These are phyloP conservation scores for Onygenales sp. DNA, from an alignment of 2,329 filamentous ascomycete genomes.

Conservation along the genomic window DNA sequence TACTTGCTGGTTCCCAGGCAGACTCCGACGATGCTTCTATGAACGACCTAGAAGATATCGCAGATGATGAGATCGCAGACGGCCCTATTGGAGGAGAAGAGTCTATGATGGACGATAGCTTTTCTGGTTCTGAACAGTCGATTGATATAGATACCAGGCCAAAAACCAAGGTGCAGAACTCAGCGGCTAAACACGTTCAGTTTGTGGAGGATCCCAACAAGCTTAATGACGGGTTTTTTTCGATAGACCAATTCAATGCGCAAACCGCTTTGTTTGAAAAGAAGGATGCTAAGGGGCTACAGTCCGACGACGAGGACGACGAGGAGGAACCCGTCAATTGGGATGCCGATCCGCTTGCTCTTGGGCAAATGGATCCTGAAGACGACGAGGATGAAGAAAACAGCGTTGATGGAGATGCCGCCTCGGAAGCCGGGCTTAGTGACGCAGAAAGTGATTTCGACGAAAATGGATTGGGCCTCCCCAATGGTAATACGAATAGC, in stretches of 20 bases:
- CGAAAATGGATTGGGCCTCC: conserved; percentile 26
- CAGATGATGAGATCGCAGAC: neutral
- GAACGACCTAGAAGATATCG: neutral
- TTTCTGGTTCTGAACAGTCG: conserved; percentile 1
- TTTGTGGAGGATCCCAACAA: conserved; percentile 61
- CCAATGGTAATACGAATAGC: conserved; percentile 62
- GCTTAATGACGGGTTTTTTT: conserved; percentile 96
- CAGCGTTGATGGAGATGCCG: conserved; percentile 39
- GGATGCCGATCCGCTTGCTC: conserved; percentile 62
- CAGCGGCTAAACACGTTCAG: conserved; percentile 38
- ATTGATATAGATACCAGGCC: conserved; percentile 15
- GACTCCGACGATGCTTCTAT: neutral
- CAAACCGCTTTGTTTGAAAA: conserved; percentile 84
- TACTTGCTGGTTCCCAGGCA: neutral
- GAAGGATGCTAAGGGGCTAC: conserved; percentile 68
- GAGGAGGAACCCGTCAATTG: conserved; percentile 77
- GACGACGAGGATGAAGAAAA: conserved; percentile 16
- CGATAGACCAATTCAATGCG: conserved; percentile 93
- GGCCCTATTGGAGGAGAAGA: neutral
- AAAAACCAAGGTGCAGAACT: conserved; percentile 9
- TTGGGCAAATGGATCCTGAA: conserved; percentile 19
- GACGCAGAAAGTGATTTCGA: conserved; percentile 72
- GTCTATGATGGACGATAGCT: neutral
- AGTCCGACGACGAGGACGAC: conserved; percentile 64
- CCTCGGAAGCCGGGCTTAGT: conserved; percentile 64